These are phyloP conservation scores for Penicillium sp. DNA, from an alignment of 2,329 filamentous ascomycete species.

Conservation along the genomic window DNA sequence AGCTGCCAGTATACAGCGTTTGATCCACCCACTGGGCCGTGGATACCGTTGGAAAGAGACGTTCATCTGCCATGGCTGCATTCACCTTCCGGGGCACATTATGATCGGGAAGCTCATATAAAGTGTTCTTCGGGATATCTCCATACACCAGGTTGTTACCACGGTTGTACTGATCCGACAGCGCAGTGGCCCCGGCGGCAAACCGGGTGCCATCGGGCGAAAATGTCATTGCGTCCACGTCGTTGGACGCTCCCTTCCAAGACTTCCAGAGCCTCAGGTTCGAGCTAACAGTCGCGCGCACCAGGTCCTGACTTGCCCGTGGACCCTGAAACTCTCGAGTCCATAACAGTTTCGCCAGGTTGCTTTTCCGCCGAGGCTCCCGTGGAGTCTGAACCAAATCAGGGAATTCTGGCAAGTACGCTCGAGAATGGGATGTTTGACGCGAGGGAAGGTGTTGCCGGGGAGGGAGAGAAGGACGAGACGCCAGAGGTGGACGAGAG, in stretches of 20 bases:
- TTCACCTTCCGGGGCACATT: slow-evolving; percentile 34
- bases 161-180: slow-evolving; percentile 54
- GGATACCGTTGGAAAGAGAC: slow-evolving; percentile 53
- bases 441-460: neutral
- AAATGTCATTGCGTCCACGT: slow-evolving; percentile 54
- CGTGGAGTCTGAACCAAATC: neutral
- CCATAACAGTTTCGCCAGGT: slow-evolving; percentile 18
- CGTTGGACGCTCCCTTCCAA: slow-evolving; percentile 55
- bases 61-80: slow-evolving; percentile 40
- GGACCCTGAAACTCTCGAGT: slow-evolving; percentile 27
- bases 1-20: slow-evolving; percentile 49
- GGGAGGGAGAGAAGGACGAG: neutral
- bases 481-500: neutral
- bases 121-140: slow-evolving; percentile 33
- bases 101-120: slow-evolving; percentile 53
- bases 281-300: slow-evolving; percentile 25
- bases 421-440: neutral
- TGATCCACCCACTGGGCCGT: slow-evolving; percentile 48
- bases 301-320: slow-evolving; percentile 2
- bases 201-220: slow-evolving; percentile 49
- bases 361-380: neutral
- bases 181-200: slow-evolving; percentile 52
- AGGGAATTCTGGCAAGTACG: neutral
- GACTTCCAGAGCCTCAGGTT: slow-evolving; percentile 41
- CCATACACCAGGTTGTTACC: slow-evolving; percentile 53